Evolutionary conservation across 2,329 filamentous ascomycete genomes (phyloP).

Genomic region (Coniochaeta pulveracea): DNA sequence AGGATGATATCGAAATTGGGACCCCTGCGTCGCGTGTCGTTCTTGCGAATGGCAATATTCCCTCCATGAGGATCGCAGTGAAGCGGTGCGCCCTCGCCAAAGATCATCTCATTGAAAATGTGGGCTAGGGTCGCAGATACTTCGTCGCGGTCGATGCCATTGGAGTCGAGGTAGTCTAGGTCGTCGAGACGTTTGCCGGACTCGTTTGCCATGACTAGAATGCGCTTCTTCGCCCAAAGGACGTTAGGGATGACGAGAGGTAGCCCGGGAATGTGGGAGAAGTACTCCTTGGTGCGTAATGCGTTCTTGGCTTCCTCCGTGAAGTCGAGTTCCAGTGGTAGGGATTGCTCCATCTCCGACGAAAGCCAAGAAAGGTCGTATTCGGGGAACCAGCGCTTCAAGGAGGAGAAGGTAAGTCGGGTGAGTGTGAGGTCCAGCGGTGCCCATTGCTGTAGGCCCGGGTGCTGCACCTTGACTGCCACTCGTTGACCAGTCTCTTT

Average conservation of each 20-base stretch:
- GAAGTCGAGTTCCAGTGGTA: slow-evolving; percentile 90
- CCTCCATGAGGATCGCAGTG: slow-evolving; percentile 97
- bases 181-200: slow-evolving; percentile 82
- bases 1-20: slow-evolving; percentile 90
- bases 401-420: slow-evolving; percentile 73
- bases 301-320: slow-evolving; percentile 78
- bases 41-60: slow-evolving; percentile 85
- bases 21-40: slow-evolving; percentile 41
- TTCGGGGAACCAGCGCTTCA: slow-evolving; percentile 92
- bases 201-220: slow-evolving; percentile 92
- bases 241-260: slow-evolving; percentile 85
- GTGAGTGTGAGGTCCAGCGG: slow-evolving; percentile 81
- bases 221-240: slow-evolving; percentile 77
- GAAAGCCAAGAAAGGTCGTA: slow-evolving; percentile 97
- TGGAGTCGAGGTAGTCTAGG: slow-evolving; percentile 70
- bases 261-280: slow-evolving; percentile 59
- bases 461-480: slow-evolving; percentile 95
- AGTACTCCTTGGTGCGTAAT: slow-evolving; percentile 67
- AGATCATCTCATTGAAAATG: slow-evolving; percentile 99
- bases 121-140: slow-evolving; percentile 82
- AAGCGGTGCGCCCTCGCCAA: slow-evolving; percentile 74
- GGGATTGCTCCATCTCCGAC: slow-evolving; percentile 79
- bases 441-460: slow-evolving; percentile 78
- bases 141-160: slow-evolving; percentile 87
- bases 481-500: slow-evolving; percentile 76